Evolutionary conservation across 352 stramenopile species (phyloP).

Genomic region (Phytophthora citricola): DNA sequence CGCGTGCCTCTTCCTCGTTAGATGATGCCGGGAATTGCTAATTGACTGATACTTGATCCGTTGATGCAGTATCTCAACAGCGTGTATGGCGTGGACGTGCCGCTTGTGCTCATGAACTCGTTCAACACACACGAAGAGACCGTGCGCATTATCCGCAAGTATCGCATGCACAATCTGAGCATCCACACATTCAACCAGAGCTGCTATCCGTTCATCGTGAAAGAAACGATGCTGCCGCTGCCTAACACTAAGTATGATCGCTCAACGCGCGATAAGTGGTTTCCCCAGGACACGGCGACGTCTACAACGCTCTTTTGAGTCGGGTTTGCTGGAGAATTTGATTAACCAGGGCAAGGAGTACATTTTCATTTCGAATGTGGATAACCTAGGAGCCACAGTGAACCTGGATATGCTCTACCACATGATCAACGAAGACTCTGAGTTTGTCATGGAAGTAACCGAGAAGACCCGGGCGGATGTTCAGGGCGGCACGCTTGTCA

Average conservation of each 20-base stretch:
- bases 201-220: constrained; percentile 92
- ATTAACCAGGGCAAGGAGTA: constrained; percentile 98
- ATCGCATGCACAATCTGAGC: constrained; percentile 95
- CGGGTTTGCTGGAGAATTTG: constrained; percentile 95
- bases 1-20: constrained; percentile 1
- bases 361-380: constrained; percentile 99
- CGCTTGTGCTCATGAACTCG: constrained; percentile 99
- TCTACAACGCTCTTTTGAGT: constrained; percentile 98
- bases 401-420: constrained; percentile 98
- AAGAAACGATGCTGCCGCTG: constrained; percentile 90
- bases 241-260: constrained; percentile 89
- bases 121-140: constrained; percentile 99
- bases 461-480: constrained; percentile 94
- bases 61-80: constrained; percentile 86
- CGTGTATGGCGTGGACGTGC: constrained; percentile 95
- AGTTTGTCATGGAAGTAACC: constrained; percentile 99
- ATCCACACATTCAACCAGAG: constrained; percentile 96
- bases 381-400: constrained; percentile 99
- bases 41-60: constrained; percentile 1
- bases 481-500: constrained; percentile 90
- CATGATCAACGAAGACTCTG: constrained; percentile 96
- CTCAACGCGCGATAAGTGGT: constrained; percentile 88
- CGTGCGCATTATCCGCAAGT: constrained; percentile 97
- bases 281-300: constrained; percentile 98
- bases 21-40: not conserved